phyloP scores from a whole-genome alignment of 495 filamentous ascomycete genomes.

The Aspergillus conjunctus region DNA sequence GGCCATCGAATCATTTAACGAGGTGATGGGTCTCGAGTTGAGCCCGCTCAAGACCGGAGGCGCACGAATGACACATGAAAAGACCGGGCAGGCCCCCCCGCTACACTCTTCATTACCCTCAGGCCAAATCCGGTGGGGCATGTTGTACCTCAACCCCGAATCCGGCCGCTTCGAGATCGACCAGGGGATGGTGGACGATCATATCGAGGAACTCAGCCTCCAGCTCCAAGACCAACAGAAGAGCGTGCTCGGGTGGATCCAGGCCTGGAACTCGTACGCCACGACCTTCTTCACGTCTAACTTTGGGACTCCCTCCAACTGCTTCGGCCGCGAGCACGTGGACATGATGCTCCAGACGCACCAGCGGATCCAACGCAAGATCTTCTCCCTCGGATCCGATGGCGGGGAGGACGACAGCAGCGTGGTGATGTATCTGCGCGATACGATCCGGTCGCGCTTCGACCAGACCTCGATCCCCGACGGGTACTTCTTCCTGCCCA shows the following conservation, averaged over 20 bases:
- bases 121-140: slow-evolving; percentile 21
- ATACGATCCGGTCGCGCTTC: slow-evolving; percentile 13
- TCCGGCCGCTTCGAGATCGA: slow-evolving; percentile 24
- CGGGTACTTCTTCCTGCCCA: slow-evolving; percentile 24
- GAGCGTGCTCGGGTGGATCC: slow-evolving; percentile 23
- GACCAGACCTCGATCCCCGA: slow-evolving; percentile 12
- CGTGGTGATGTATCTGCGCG: slow-evolving; percentile 16
- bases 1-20: slow-evolving; percentile 16
- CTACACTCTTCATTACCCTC: slow-evolving; percentile 8
- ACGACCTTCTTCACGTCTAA: slow-evolving; percentile 23
- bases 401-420: slow-evolving; percentile 14
- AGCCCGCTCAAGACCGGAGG: slow-evolving; percentile 5
- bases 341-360: slow-evolving; percentile 21
- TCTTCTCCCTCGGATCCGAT: slow-evolving; percentile 2
- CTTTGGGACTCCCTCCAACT: slow-evolving; percentile 21
- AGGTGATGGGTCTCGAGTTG: slow-evolving; percentile 14
- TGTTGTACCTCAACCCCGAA: slow-evolving; percentile 20
- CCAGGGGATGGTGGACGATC: slow-evolving; percentile 17
- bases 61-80: slow-evolving; percentile 4
- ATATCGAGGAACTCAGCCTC: slow-evolving; percentile 12
- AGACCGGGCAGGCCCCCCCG: not conserved
- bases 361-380: slow-evolving; percentile 19
- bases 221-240: slow-evolving; percentile 13
- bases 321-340: slow-evolving; percentile 20
- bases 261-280: slow-evolving; percentile 21